These are phyloP conservation scores for Eucalyptus shirleyi DNA, from an alignment of 345 rosid genomes.

Conservation along the genomic window DNA sequence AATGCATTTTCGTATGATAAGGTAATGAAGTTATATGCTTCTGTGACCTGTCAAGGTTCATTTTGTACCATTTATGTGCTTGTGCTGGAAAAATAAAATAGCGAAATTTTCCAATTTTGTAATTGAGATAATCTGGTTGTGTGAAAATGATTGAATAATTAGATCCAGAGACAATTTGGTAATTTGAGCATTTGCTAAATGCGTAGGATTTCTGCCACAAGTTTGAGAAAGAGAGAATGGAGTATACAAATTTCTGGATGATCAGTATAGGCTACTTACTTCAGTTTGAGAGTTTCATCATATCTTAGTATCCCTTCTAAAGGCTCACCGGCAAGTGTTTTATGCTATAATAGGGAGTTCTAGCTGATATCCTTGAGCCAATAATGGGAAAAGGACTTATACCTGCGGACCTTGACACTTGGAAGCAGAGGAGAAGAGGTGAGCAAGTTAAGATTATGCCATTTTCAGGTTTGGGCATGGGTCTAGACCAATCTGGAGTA, in stretches of 20 bases:
- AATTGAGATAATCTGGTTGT: not conserved
- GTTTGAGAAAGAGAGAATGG: not conserved
- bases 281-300: not conserved
- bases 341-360: constrained; percentile 53
- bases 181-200: not conserved
- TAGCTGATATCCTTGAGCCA: constrained; percentile 94
- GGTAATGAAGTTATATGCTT: constrained; percentile 13
- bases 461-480: not conserved
- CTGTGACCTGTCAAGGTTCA: not conserved
- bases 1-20: constrained; percentile 88
- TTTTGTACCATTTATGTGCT: not conserved
- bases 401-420: constrained; percentile 89
- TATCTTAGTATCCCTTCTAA: not conserved
- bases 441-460: not conserved
- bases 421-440: constrained; percentile 98
- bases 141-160: not conserved
- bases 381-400: constrained; percentile 98
- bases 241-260: not conserved
- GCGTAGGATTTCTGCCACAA: not conserved
- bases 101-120: not conserved
- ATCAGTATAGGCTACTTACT: not conserved
- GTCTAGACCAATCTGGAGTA: not conserved
- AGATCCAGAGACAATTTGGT: not conserved
- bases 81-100: not conserved
- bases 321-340: not conserved